Percentiles rank a stretch among this genome's conserved stretches.
These are phyloP conservation scores for Neopestalotiopsis sp. DNA, from an alignment of 2,329 filamentous ascomycete genomes.

Conservation along the genomic window DNA sequence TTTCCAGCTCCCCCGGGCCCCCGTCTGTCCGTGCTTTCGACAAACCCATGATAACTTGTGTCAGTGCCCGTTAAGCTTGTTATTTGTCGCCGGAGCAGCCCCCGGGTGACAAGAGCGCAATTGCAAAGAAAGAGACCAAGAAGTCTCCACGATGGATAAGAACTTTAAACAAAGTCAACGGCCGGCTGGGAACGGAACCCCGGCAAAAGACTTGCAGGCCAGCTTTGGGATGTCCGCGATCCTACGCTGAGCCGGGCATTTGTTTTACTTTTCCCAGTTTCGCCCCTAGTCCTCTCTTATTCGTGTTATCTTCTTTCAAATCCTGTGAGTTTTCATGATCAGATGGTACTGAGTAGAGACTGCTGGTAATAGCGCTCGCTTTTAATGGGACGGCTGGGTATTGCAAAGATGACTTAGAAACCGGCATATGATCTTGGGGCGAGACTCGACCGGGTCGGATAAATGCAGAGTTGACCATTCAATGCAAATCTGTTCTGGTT, in stretches of 20 bases:
- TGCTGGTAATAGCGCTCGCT: neutral
- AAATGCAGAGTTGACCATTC: neutral
- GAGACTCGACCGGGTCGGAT: neutral
- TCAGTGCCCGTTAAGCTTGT: conserved; percentile 2
- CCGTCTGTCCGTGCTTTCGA: neutral
- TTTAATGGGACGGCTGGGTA: neutral
- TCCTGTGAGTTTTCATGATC: neutral
- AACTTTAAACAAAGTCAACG: conserved; percentile 1
- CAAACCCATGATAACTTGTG: neutral
- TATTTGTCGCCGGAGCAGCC: neutral
- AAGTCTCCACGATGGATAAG: neutral
- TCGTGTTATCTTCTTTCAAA: neutral
- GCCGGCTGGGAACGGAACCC: neutral
- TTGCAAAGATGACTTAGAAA: neutral
- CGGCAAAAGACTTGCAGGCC: neutral
- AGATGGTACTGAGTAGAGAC: neutral
- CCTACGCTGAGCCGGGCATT: conserved; percentile 4
- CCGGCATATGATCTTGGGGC: conserved; percentile 3
- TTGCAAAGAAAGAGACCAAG: neutral
- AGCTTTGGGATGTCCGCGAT: neutral
- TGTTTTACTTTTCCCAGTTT: conserved; percentile 7
- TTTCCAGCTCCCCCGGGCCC: neutral
- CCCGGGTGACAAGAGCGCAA: neutral
- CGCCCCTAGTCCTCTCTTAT: neutral
- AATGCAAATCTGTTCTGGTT: neutral